A percentile compares a stretch with the other conserved stretches of the same genome.
Evolutionary conservation across 2,329 filamentous ascomycete species (phyloP).

Genomic region (Neofusicoccum parvum): DNA sequence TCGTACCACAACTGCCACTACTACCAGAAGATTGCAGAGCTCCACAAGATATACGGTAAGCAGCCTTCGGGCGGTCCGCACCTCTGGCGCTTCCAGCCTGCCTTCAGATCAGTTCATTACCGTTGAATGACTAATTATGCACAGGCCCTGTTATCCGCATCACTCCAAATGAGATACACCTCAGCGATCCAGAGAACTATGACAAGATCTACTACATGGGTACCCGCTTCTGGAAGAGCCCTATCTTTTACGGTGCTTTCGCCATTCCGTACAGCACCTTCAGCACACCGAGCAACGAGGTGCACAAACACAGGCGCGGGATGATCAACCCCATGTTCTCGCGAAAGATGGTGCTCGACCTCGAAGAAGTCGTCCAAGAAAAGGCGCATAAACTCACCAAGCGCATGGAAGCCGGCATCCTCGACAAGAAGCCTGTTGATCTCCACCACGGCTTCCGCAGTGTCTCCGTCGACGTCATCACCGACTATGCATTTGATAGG

Average conservation of each 20-base stretch:
- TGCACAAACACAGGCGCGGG: slow-evolving; percentile 22
- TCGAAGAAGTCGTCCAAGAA: slow-evolving; percentile 28
- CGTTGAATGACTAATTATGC: neutral
- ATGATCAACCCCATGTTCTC: slow-evolving; percentile 34
- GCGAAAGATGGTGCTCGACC: slow-evolving; percentile 29
- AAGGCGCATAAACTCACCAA: slow-evolving; percentile 28
- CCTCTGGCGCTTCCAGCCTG: too few species aligned
- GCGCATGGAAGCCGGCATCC: slow-evolving; percentile 22
- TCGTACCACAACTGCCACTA: slow-evolving; percentile 25
- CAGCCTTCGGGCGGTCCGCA: neutral
- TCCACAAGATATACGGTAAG: slow-evolving; percentile 28
- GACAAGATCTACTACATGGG: slow-evolving; percentile 26
- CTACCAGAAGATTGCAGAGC: slow-evolving; percentile 26
- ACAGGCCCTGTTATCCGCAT: slow-evolving; percentile 26
- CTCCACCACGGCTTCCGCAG: slow-evolving; percentile 30
- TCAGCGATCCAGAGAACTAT: slow-evolving; percentile 24
- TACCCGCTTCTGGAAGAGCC: neutral
- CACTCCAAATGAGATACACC: slow-evolving; percentile 24
- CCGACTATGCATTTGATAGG: slow-evolving; percentile 32
- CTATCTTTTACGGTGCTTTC: slow-evolving; percentile 23
- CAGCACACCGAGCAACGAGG: slow-evolving; percentile 22
- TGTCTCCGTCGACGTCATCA: slow-evolving; percentile 27
- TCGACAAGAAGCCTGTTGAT: slow-evolving; percentile 27
- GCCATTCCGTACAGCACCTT: slow-evolving; percentile 23
- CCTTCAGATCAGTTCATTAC: neutral